Conservation (phyloP, 2,329 filamentous ascomycete genomes). For the Nannizzia gypsea region DNA sequence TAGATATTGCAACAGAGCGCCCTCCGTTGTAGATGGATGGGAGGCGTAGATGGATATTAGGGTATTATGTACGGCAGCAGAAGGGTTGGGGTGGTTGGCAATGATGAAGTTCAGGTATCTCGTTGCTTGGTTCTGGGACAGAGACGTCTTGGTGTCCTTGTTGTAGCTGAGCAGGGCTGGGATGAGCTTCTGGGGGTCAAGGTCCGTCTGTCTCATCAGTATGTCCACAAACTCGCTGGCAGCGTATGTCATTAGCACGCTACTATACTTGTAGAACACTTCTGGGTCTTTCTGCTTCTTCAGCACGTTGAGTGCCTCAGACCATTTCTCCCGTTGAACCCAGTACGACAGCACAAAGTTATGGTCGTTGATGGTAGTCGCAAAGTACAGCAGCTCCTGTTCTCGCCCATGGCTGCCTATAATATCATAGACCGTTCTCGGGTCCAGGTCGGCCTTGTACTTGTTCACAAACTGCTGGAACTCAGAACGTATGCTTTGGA, state of each 20-base stretch:
- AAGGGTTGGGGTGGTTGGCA: slow-evolving; percentile 64
- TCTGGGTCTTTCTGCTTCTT: slow-evolving; percentile 88
- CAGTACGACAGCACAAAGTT: slow-evolving; percentile 94
- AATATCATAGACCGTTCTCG: slow-evolving; percentile 86
- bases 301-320: slow-evolving; percentile 71
- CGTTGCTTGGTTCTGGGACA: slow-evolving; percentile 76
- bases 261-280: slow-evolving; percentile 93
- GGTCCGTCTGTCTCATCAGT: slow-evolving; percentile 76
- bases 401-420: slow-evolving; percentile 92
- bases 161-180: slow-evolving; percentile 92
- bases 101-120: slow-evolving; percentile 90
- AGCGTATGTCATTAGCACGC: slow-evolving; percentile 84
- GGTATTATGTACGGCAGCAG: slow-evolving; percentile 87
- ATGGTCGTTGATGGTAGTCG: slow-evolving; percentile 77
- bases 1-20: slow-evolving; percentile 74
- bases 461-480: slow-evolving; percentile 79
- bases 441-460: slow-evolving; percentile 78
- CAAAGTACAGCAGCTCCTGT: slow-evolving; percentile 83
- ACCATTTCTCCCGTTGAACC: slow-evolving; percentile 90
- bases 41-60: slow-evolving; percentile 92
- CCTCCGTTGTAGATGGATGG: slow-evolving; percentile 69
- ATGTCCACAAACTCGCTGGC: slow-evolving; percentile 85
- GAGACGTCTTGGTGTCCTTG: slow-evolving; percentile 52
- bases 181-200: slow-evolving; percentile 78
- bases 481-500: slow-evolving; percentile 59